phyloP scores from a whole-genome alignment of 176 grass and related monocot genomes.

The Musa itinerans region DNA sequence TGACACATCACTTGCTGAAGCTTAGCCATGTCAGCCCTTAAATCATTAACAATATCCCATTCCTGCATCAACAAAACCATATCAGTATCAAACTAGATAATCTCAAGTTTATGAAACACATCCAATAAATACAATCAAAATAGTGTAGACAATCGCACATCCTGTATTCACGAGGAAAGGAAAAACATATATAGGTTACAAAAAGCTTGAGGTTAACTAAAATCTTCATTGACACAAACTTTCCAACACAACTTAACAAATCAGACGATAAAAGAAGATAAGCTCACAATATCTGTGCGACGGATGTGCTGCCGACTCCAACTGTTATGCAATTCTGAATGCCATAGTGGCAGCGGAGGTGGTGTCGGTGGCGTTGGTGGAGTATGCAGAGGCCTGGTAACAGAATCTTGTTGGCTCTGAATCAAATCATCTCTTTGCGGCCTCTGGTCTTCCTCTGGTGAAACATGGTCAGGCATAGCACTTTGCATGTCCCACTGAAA shows the following conservation, averaged over 20 bases:
- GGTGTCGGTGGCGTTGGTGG: slow-evolving; percentile 20
- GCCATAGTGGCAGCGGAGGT: slow-evolving; percentile 35
- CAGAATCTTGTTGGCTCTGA: slow-evolving; percentile 12
- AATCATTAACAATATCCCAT: slow-evolving; percentile 60
- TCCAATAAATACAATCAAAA: too few species aligned
- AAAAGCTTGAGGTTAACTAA: too few species aligned
- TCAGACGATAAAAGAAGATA: background rate
- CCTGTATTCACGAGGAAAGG: too few species aligned
- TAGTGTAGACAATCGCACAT: too few species aligned
- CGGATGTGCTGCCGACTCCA: slow-evolving; percentile 45
- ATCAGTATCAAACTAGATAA: background rate
- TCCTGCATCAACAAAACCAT: slow-evolving; percentile 35
- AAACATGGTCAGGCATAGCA: background rate
- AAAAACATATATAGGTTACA: too few species aligned
- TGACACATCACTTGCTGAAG: slow-evolving; percentile 61
- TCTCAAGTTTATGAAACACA: background rate
- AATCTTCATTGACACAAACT: background rate
- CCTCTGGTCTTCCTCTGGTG: slow-evolving; percentile 22
- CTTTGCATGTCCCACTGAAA: slow-evolving; percentile 42
- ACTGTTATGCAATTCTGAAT: slow-evolving; percentile 28
- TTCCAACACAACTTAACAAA: background rate
- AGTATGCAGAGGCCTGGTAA: slow-evolving; percentile 15
- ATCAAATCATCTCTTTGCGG: slow-evolving; percentile 9
- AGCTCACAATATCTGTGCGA: slow-evolving; percentile 38
- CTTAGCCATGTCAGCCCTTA: slow-evolving; percentile 61